phyloP scores from a whole-genome alignment of 1,284 basidiomycete species.

The Pisolithus thermaeus region DNA sequence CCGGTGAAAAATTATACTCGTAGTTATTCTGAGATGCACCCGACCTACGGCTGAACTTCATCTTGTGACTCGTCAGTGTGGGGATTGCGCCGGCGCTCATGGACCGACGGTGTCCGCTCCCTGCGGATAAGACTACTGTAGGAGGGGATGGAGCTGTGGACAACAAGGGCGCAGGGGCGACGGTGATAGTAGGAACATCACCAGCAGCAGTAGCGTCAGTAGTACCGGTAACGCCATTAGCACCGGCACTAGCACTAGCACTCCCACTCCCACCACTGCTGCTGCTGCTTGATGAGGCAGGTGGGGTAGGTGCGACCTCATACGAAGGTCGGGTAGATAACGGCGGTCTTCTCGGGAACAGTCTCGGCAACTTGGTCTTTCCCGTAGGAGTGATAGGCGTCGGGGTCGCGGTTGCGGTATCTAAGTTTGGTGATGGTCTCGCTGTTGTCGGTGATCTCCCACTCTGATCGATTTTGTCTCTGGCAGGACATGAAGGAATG shows the following conservation, averaged over 20 bases:
- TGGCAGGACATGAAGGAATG: constrained; percentile 20
- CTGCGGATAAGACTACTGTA: not conserved
- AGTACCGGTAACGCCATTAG: too few species aligned
- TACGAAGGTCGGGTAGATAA: constrained; percentile 29
- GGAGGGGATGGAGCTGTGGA: not conserved
- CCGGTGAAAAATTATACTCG: constrained; percentile 64
- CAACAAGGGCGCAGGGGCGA: not conserved
- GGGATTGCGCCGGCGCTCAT: constrained; percentile 27
- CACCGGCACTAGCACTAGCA: too few species aligned
- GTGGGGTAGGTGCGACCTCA: constrained; percentile 11
- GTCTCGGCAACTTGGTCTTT: constrained; percentile 29
- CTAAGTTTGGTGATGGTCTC: constrained; percentile 19
- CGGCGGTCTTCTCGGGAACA: constrained; percentile 33
- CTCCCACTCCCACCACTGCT: too few species aligned
- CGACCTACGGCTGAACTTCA: constrained; percentile 22
- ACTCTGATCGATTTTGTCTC: constrained; percentile 9
- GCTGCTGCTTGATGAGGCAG: not conserved
- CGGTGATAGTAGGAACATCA: not conserved
- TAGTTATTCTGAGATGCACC: constrained; percentile 27
- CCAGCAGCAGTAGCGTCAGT: not conserved
- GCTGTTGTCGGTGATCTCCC: constrained; percentile 18
- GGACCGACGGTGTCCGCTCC: constrained; percentile 26
- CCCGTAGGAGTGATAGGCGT: constrained; percentile 1
- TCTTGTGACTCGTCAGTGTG: constrained; percentile 19
- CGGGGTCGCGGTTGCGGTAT: constrained; percentile 14